Conservation (phyloP, 805 yeast genomes). For the Nakazawaea molendinolei region DNA sequence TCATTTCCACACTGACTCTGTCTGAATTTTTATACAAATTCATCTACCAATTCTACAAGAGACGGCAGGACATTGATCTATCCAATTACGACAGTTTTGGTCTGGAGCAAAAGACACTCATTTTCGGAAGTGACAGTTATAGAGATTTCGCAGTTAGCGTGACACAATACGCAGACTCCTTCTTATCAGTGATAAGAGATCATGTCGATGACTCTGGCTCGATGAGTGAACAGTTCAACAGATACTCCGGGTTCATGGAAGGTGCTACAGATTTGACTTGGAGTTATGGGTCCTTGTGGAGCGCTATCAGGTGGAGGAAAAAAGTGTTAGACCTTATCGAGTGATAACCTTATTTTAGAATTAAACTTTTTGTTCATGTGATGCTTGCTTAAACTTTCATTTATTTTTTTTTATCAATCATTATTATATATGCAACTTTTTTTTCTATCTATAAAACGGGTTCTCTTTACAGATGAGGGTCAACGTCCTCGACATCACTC, state of each 20-base stretch:
- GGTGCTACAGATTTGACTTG: slow-evolving; percentile 88
- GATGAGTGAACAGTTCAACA: slow-evolving; percentile 87
- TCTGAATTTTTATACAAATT: slow-evolving; percentile 55
- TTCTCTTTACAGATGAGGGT: not conserved
- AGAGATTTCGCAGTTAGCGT: slow-evolving; percentile 37
- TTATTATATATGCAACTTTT: too few relatives aligned
- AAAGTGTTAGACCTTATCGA: slow-evolving; percentile 24
- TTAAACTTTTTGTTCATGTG: not conserved
- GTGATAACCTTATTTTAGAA: not conserved
- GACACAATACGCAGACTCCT: slow-evolving; percentile 59
- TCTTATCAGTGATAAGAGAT: slow-evolving; percentile 47
- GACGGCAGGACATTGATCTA: slow-evolving; percentile 28
- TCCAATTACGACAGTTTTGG: too few relatives aligned
- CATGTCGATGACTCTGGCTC: slow-evolving; percentile 62
- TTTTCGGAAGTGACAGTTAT: slow-evolving; percentile 35
- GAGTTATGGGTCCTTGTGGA: slow-evolving; percentile 79
- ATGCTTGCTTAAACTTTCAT: not conserved
- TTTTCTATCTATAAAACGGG: not conserved
- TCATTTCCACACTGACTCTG: slow-evolving; percentile 67
- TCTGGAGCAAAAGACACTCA: slow-evolving; percentile 4
- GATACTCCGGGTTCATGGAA: slow-evolving; percentile 72
- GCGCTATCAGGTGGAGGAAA: slow-evolving; percentile 58
- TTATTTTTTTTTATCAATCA: not conserved
- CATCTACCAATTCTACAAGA: slow-evolving; percentile 35
- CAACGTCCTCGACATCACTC: slow-evolving; percentile 3